phyloP scores from a whole-genome alignment of 2,329 filamentous ascomycete species.

The Cercospora zeina region DNA sequence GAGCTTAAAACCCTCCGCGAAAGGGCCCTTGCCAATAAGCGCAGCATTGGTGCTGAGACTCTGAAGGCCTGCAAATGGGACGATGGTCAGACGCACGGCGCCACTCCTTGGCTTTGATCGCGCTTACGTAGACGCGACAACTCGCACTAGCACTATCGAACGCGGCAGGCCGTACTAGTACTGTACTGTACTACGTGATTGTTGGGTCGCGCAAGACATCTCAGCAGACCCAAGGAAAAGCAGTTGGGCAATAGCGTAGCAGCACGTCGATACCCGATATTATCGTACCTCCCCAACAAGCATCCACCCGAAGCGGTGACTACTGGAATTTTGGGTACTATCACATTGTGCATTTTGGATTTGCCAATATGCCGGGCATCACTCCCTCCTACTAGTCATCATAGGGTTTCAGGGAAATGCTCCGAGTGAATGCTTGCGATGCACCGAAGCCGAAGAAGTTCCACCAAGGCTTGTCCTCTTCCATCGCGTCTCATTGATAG shows the following conservation, averaged over 20 bases:
- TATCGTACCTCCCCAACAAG: not conserved
- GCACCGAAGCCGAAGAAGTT: not conserved
- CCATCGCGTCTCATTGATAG: not conserved
- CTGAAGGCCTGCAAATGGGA: constrained; percentile 42
- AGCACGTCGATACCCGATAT: not conserved
- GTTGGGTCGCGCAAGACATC: not conserved
- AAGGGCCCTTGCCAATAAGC: constrained; percentile 43
- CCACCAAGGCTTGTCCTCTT: not conserved
- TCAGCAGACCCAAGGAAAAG: not conserved
- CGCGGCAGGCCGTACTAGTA: not conserved
- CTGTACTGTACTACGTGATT: no score
- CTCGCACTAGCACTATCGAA: not conserved
- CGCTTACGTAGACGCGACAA: constrained; percentile 1
- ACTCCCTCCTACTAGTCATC: no score
- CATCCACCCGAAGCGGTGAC: not conserved
- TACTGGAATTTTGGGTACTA: not conserved
- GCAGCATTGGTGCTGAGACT: constrained; percentile 46
- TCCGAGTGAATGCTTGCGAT: not conserved
- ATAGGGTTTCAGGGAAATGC: not conserved
- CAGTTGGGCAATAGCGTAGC: not conserved
- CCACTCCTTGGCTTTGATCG: constrained; percentile 35
- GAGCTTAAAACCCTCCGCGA: constrained; percentile 36
- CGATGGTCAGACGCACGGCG: constrained; percentile 23
- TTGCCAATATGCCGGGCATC: not conserved
- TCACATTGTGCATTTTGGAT: no score